Base-by-base conservation (phyloP, 2,329 filamentous ascomycete species). In the Allantophomopsis cytisporea region DNA sequence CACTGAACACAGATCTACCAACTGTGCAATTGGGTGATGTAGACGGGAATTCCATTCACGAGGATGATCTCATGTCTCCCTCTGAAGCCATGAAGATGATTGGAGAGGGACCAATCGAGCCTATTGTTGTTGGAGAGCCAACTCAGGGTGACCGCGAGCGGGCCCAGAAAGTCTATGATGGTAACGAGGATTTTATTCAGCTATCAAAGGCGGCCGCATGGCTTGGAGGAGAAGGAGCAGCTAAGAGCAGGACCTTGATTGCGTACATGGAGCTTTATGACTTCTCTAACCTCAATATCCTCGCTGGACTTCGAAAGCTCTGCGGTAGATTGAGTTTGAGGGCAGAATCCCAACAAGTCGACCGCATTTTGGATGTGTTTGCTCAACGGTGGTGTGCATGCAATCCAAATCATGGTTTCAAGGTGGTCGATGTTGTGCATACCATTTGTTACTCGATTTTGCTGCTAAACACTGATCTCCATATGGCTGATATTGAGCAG, bases 391-490 rank as follows among this genome's bases (percentile, higher is more conserved):
- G 91, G 91, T 94, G 86, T 57, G 75, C 83, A 49, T 95, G 88
- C 66, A 98, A 98, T 55, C 76, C 83, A 1, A 81, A 79, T 34
- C 87, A 98, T 59, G 88, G 89, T 12, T 98, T 96, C 69, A 95
- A 91, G 60, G 76, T 82, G 2, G 7, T 52, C 83, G 89, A 96
- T 63, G 83, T 96, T 36, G 88, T 98, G 14, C 89, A 98, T 58
- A 95, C 88, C 17, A 93, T 96, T 46, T 93, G 86, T 61, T 98
- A 96, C 60, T 95, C 91, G 1, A 77, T 98, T 47, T 80, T 98
- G 54, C 70, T 98, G 10, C 71, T 98, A 46, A 98, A 98, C 54
- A 98, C 91, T 28, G 91, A 98, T 63, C 67, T 98, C 41, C 89
- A 98, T 54, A 61, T 96, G 53, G 91, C 89, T 42, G 88, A 96